Conservation (phyloP, 441 rosid species). For the Pelargonium australe region DNA sequence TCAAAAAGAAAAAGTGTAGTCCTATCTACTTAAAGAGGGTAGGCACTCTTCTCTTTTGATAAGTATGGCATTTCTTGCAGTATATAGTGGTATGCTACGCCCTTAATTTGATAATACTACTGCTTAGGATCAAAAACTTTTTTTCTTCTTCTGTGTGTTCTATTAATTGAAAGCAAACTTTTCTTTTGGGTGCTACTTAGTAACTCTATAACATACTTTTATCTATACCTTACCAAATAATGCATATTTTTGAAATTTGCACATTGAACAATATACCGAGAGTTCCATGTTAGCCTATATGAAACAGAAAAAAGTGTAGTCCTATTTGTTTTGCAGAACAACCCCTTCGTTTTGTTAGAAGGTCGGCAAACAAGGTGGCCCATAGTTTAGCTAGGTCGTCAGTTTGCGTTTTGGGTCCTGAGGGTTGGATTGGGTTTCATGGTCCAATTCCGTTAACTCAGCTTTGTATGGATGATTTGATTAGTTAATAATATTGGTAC, state of each 20-base stretch:
- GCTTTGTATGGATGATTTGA: too few species aligned
- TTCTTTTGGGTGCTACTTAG: too few species aligned
- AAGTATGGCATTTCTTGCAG: background rate
- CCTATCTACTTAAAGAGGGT: slow-evolving; percentile 70
- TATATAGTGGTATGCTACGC: background rate
- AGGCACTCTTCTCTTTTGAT: slow-evolving; percentile 8
- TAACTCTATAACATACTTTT: too few species aligned
- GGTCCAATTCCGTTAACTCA: too few species aligned
- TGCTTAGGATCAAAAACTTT: background rate
- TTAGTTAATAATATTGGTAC: too few species aligned
- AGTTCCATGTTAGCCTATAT: background rate
- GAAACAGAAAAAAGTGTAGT: background rate
- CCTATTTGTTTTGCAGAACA: slow-evolving; percentile 21
- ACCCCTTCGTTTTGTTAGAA: background rate
- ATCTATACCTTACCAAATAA: too few species aligned
- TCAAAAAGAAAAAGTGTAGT: background rate
- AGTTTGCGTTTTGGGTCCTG: too few species aligned
- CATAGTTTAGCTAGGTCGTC: too few species aligned
- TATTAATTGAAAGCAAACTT: too few species aligned
- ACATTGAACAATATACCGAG: background rate
- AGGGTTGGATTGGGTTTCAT: too few species aligned
- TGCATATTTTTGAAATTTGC: background rate
- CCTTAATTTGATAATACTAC: background rate
- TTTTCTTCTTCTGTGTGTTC: too few species aligned
- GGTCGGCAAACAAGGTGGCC: too few species aligned